Evolutionary conservation across 768 basidiomycete species (phyloP), one percentile per base, ranked within the genome.

Genomic region (Podaxis sp.): DNA sequence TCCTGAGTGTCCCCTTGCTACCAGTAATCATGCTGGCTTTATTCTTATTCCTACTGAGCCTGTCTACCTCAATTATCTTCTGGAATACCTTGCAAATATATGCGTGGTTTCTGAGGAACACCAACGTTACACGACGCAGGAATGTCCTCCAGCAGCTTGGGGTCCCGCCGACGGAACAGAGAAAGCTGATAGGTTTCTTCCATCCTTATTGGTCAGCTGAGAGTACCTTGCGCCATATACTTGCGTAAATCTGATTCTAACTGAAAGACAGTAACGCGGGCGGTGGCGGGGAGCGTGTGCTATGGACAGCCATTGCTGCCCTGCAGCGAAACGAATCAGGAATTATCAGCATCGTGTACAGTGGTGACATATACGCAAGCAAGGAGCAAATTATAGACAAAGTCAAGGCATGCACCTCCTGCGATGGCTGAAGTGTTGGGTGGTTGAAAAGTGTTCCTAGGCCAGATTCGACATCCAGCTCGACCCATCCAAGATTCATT

Each of bases 281-380:
- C 0, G 96, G 96, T 10, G 97, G 96, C 27, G 96, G 97, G 0
- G 96, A 98, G 73, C 85, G 95, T 1, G 97, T 99, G 1, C 75
- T 99, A 0, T 98, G 95, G 95, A 88, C 91, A 0, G 95, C 94
- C 1, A 82, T 98, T 35, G 81, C 87, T 0, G 81, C 85, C 62
- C 76, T 91, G 55, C 95, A 97, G 67, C 79, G 82, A 21, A 77
- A 81, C 16, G 81, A 90, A 61, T 81, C 81, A 3, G 76, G 89
- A 59, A 71, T 89, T 7, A 69, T 96, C 37, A 88, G 79, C 57
- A 82, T 95, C 25, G 86, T 99, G 32, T 99, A 98, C 72, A 93
- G 88, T 32, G 96, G 96, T 4, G 96, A 99, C 70, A 73, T 77
- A 13, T 89, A 91, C 61, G 86, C 86, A 1, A 82, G 86, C 2